These are phyloP conservation scores for Panicum hallii DNA, from an alignment of 202 grass and related monocot genomes.

Conservation along the genomic window DNA sequence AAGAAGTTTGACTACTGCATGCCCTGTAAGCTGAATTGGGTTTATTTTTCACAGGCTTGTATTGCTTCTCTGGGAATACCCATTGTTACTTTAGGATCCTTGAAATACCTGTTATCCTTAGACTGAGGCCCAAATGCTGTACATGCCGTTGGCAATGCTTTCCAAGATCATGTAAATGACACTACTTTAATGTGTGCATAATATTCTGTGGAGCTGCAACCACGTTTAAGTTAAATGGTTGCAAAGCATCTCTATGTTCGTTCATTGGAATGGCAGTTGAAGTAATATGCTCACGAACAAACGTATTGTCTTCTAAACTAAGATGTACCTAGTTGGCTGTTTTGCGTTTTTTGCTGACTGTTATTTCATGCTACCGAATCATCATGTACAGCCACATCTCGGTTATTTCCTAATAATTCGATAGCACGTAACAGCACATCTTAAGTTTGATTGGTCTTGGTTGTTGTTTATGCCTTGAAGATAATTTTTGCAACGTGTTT, in stretches of 20 bases:
- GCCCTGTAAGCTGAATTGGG: constrained; percentile 75
- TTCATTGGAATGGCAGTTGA: neutral
- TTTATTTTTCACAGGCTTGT: neutral
- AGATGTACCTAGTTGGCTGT: neutral
- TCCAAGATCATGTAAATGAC: constrained; percentile 31
- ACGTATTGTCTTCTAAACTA: neutral
- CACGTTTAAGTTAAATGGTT: constrained; percentile 24
- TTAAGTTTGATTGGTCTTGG: constrained; percentile 12
- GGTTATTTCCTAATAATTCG: neutral
- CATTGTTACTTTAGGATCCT: neutral
- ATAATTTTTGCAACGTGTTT: neutral
- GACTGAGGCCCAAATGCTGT: constrained; percentile 9
- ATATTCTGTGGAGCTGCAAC: neutral
- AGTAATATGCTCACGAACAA: neutral
- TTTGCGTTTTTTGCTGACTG: neutral
- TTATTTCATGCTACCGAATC: neutral
- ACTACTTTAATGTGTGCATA: constrained; percentile 10
- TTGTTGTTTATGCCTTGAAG: constrained; percentile 2
- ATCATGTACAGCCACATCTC: neutral
- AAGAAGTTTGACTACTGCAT: constrained; percentile 96
- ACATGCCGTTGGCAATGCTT: constrained; percentile 5
- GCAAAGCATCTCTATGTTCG: constrained; percentile 8
- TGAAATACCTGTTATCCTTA: neutral
- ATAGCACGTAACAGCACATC: neutral
- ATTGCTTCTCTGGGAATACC: neutral